Percentiles rank a stretch among this genome's conserved stretches.
Conservation (phyloP, 305 asterid species). For the Fraxinus sp. region DNA sequence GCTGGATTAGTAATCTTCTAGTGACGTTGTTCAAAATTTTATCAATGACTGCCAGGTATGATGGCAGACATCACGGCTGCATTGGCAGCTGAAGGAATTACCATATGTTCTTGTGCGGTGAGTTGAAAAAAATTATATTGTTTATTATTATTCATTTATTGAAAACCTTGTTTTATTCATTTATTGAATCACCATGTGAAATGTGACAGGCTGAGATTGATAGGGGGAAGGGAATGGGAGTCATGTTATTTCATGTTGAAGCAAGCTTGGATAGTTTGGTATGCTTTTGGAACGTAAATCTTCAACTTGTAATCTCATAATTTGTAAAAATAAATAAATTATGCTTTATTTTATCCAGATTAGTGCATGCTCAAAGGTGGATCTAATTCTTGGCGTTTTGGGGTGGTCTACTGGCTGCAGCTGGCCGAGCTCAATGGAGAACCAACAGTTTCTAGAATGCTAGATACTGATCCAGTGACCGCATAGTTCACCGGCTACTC, state of each 20-base stretch:
- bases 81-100: slow-evolving; percentile 67
- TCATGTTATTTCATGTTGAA: slow-evolving; percentile 76
- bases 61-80: slow-evolving; percentile 84
- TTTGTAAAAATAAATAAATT: neutral
- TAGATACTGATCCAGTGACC: slow-evolving; percentile 30
- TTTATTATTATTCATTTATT: slow-evolving; percentile 5
- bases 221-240: slow-evolving; percentile 72
- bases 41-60: slow-evolving; percentile 55
- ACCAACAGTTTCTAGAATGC: slow-evolving; percentile 62
- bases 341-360: slow-evolving; percentile 38
- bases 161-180: neutral
- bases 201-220: slow-evolving; percentile 75
- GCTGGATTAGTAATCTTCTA: neutral
- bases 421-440: slow-evolving; percentile 62
- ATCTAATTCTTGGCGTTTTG: slow-evolving; percentile 73
- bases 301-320: neutral
- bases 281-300: slow-evolving; percentile 23
- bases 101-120: slow-evolving; percentile 85
- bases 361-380: slow-evolving; percentile 68
- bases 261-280: slow-evolving; percentile 80
- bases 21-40: neutral
- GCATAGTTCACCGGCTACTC: slow-evolving; percentile 34
- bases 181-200: neutral
- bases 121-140: slow-evolving; percentile 31
- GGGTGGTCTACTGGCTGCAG: slow-evolving; percentile 98